Base-by-base conservation (phyloP, 225 moss, liverwort and hornwort species). In the Sphagnum contortum region DNA sequence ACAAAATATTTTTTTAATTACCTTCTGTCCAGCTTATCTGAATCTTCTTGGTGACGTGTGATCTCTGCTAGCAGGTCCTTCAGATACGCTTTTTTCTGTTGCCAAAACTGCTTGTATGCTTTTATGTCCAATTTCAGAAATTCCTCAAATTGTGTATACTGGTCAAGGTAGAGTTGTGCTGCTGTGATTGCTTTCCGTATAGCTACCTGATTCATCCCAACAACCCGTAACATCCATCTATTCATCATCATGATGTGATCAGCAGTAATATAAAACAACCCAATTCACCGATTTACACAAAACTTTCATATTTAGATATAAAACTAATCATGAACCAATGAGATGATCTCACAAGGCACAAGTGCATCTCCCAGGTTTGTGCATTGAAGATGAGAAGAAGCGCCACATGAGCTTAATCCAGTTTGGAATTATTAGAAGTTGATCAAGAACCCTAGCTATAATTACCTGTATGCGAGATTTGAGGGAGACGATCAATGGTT, bases 11-110 rank as follows among this genome's bases (percentile, higher is more conserved):
- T 29, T 29, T 29, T 29, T 29, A 29, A 29, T 29, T 59, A 91
- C 94, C 91, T 70, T 84, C 69, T 83, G 0, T 94, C 86, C 5
- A 94, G 62, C 13, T 72, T 74, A 79, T 94, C 85, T 71, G 87
- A 83, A 57, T 91, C 89, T 8, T 47, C 71, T 79, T 74, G 89
- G 71, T 91, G 91, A 14, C 47, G 53, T 68, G 85, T 69, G 63
- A 89, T 78, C 78, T 94, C 94, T 49, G 68, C 62, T 71, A 94
- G 77, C 10, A 91, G 48, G 51, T 86, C 77, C 72, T 81, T 91
- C 12, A 94, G 60, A 57, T 77, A 81, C 4, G 64, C 46, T 74
- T 94, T 94, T 53, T 62, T 89, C 12, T 67, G 44, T 12, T 78
- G 71, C 8, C 91, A 70, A 4, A 61, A 48, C 47, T 13, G 62